A percentile compares a stretch with the other conserved stretches of the same genome.
Conservation (phyloP, 768 basidiomycete species). For the Lactarius tabidus region DNA sequence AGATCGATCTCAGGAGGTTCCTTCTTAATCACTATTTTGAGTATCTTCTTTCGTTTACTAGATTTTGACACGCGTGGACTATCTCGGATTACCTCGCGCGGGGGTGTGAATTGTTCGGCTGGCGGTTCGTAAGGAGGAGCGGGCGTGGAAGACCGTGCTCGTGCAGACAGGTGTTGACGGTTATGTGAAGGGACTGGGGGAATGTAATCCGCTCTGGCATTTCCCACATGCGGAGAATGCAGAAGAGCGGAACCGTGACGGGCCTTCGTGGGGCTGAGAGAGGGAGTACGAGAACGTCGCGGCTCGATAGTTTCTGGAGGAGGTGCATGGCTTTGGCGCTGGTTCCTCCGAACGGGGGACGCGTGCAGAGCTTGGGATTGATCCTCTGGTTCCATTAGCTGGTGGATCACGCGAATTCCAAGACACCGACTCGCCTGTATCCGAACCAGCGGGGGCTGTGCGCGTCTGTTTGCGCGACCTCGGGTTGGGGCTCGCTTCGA, state of each 20-base stretch:
- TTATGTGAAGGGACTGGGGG: constrained; percentile 34
- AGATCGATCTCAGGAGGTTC: constrained; percentile 65
- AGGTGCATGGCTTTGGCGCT: constrained; percentile 25
- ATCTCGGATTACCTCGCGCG: constrained; percentile 52
- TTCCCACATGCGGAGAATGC: constrained; percentile 44
- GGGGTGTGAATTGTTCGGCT: constrained; percentile 64
- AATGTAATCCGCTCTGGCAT: constrained; percentile 48
- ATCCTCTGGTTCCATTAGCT: constrained; percentile 7
- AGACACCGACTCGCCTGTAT: constrained; percentile 8
- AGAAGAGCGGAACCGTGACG: constrained; percentile 31
- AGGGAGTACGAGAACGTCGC: constrained; percentile 20
- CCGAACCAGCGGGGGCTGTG: not conserved
- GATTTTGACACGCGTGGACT: constrained; percentile 36
- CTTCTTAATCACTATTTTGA: constrained; percentile 44
- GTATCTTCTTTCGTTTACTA: constrained; percentile 36
- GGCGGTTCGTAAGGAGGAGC: constrained; percentile 61
- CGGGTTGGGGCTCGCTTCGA: constrained; percentile 54
- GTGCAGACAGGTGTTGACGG: constrained; percentile 27
- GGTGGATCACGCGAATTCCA: not conserved
- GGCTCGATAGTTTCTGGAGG: constrained; percentile 23
- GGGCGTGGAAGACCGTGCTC: constrained; percentile 50
- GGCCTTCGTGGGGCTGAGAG: constrained; percentile 27
- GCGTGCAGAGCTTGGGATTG: not conserved
- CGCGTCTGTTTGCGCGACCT: constrained; percentile 50
- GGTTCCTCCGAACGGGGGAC: constrained; percentile 6